Evolutionary conservation across 805 yeast species (phyloP), one percentile per base, ranked within the genome.

Genomic region (Tetrapisispora fleetii): DNA sequence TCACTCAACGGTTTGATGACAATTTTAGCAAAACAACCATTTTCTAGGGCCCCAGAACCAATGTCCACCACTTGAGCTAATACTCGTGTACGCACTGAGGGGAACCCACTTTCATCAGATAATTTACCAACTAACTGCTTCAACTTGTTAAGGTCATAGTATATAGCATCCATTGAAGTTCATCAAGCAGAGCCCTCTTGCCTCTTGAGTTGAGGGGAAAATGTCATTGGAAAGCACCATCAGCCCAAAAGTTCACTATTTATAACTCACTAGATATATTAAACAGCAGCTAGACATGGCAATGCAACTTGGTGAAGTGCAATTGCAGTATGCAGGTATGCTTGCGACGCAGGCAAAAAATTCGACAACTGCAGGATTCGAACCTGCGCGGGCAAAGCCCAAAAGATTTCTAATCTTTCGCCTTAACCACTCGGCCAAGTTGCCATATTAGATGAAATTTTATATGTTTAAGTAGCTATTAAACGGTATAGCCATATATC

Each of bases 381-480:
- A 45, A 45, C 48, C 48, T 45, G 48, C 48, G 48, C 48, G 48
- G 48, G 48, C 48, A 46, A 24, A 46, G 48, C 48, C 48, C 48
- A 46, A 46, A 46, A 46, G 48, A 46, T 46, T 46, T 46, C 48
- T 46, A 46, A 46, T 46, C 48, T 46, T 46, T 46, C 48, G 48
- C 48, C 48, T 46, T 46, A 46, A 46, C 48, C 48, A 46, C 48
- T 46, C 48, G 48, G 48, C 48, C 48, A 46, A 46, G 48, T 46
- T 46, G 41, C 47, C 41, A 16, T 24, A 37, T 14, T 7, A 24
- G 24, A 14, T 43, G 10, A 8, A 10, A 7, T 37, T 6, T 18
- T 18, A 22, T 13, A 28, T 11, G 32, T 28, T 28, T 8, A 7
- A 28, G 32, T 7, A 28, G 32, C 32, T 28, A 28, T 8, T 8